A percentile compares a stretch with the other conserved stretches of the same genome.
These are phyloP conservation scores for Amauroascus verrucosus DNA, from an alignment of 2,329 filamentous ascomycete genomes.

Conservation along the genomic window DNA sequence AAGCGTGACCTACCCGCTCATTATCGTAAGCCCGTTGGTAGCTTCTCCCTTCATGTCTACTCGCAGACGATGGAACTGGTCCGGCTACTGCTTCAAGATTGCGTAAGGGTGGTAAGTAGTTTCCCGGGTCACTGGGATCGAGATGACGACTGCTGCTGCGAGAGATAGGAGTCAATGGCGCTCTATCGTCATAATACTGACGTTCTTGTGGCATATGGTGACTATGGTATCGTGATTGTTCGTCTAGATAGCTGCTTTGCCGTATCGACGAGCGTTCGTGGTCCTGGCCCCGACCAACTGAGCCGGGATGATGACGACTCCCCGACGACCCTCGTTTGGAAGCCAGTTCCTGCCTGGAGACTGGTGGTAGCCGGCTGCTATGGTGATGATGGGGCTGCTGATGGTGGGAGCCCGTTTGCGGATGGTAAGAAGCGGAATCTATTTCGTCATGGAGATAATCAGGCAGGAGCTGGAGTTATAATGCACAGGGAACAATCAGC, in stretches of 20 bases:
- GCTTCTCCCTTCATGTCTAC: neutral
- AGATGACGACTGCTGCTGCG: constrained; percentile 1
- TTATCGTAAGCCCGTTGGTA: constrained; percentile 2
- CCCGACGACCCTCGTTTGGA: constrained; percentile 3
- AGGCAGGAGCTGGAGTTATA: constrained; percentile 13
- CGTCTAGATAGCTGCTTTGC: constrained; percentile 3
- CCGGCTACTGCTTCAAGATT: neutral
- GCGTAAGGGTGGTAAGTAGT: constrained; percentile 4
- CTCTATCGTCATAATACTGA: constrained; percentile 6
- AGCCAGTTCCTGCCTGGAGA: constrained; percentile 2
- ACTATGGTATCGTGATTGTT: constrained; percentile 7
- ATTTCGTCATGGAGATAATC: constrained; percentile 16
- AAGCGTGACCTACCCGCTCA: neutral
- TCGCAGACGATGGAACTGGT: neutral
- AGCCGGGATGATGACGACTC: neutral
- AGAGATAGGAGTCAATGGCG: constrained; percentile 1
- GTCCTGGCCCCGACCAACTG: constrained; percentile 1
- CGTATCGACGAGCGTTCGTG: constrained; percentile 3
- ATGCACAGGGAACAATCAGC: constrained; percentile 3
- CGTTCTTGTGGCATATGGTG: constrained; percentile 6
- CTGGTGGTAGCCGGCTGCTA: constrained; percentile 1
- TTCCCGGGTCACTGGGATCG: neutral
- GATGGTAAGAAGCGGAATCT: constrained; percentile 12
- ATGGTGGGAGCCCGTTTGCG: constrained; percentile 2
- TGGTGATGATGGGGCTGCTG: neutral